These are phyloP conservation scores for Candida sojae DNA, from an alignment of 1,139 yeast species.

Conservation along the genomic window DNA sequence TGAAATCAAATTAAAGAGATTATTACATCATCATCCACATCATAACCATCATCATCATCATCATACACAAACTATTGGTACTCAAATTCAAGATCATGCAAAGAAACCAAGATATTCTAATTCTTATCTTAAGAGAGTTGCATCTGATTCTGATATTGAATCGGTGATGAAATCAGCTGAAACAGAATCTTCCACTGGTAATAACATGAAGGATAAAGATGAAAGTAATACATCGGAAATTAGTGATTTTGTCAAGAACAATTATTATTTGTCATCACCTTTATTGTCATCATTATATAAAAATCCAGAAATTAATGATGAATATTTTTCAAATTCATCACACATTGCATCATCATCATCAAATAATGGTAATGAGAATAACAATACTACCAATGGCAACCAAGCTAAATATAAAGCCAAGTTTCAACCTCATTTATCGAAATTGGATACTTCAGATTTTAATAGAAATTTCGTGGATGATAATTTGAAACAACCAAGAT, in stretches of 20 bases:
- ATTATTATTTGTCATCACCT: slow-evolving; percentile 43
- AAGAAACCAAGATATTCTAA: slow-evolving; percentile 43
- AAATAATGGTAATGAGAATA: neutral
- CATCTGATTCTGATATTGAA: slow-evolving; percentile 31
- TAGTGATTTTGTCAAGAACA: slow-evolving; percentile 36
- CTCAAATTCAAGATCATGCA: slow-evolving; percentile 20
- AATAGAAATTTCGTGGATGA: slow-evolving; percentile 9
- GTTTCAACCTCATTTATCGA: slow-evolving; percentile 11
- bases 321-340: slow-evolving; percentile 3
- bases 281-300: slow-evolving; percentile 27
- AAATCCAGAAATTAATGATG: slow-evolving; percentile 7
- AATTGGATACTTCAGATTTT: slow-evolving; percentile 9
- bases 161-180: slow-evolving; percentile 6
- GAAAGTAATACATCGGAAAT: slow-evolving; percentile 8
- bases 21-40: slow-evolving; percentile 7
- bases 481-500: neutral
- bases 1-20: slow-evolving; percentile 46
- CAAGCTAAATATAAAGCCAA: slow-evolving; percentile 11
- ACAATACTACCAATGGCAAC: neutral
- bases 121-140: slow-evolving; percentile 37
- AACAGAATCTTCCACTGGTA: neutral
- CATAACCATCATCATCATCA: slow-evolving; percentile 11
- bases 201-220: neutral
- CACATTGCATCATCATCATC: neutral
- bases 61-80: slow-evolving; percentile 5